A percentile compares a stretch with the other conserved stretches of the same genome.
These are phyloP conservation scores for Ochetophila trinervis DNA, from an alignment of 306 rosid genomes.

Conservation along the genomic window DNA sequence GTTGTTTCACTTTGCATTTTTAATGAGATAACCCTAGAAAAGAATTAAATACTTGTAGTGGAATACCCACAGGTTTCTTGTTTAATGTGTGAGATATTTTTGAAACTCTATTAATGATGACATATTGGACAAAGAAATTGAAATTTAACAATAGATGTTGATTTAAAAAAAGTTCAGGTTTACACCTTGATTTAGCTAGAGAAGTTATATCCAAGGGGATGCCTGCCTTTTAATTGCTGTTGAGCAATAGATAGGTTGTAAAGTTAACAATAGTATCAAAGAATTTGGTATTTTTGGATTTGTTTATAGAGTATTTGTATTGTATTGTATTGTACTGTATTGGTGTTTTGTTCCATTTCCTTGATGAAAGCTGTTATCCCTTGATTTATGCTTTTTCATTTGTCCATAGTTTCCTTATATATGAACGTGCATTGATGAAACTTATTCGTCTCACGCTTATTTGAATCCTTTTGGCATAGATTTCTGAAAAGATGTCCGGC, in stretches of 20 bases:
- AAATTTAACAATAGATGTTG: too few relatives aligned
- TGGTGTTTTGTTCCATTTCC: neutral
- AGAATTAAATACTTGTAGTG: too few relatives aligned
- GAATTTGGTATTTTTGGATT: neutral
- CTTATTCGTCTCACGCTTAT: neutral
- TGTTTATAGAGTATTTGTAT: neutral
- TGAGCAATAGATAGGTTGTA: too few relatives aligned
- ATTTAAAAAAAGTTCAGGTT: too few relatives aligned
- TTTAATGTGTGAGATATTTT: neutral
- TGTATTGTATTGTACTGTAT: too few relatives aligned
- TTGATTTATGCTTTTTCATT: neutral
- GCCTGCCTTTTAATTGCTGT: too few relatives aligned
- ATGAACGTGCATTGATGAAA: neutral
- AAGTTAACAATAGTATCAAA: too few relatives aligned
- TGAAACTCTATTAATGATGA: neutral
- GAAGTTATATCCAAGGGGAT: too few relatives aligned
- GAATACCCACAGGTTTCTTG: neutral
- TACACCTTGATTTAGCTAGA: too few relatives aligned
- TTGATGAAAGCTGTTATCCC: neutral
- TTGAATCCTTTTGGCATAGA: conserved; percentile 24
- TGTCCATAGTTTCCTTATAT: neutral
- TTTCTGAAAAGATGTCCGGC: conserved; percentile 64
- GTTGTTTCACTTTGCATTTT: neutral
- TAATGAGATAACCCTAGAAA: too few relatives aligned
- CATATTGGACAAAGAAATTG: neutral